Evolutionary conservation across 768 basidiomycete genomes (phyloP), one percentile per base, ranked within the genome.

Genomic region (Mycena latifolia): DNA sequence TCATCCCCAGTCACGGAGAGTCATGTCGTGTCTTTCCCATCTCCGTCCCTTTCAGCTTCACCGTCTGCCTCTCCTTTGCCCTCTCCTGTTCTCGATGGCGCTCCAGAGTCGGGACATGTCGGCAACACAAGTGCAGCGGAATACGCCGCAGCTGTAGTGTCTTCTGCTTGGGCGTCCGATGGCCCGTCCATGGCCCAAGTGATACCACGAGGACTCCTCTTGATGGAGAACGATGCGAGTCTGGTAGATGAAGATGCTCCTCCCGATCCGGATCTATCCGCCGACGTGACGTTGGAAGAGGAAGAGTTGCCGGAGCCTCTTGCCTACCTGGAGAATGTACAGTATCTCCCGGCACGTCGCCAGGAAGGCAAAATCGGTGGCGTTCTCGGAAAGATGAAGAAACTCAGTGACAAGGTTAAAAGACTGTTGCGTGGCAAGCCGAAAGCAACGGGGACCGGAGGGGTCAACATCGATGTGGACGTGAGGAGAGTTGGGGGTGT

Each of bases 131-230:
- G 76, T 55, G 74, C 75, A 18, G 68, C 75, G 22, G 76, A 78
- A 39, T 80, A 78, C 63, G 79, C 79, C 51, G 69, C 74, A 25
- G 79, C 78, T 43, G 63, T 80, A 47, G 71, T 79, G 59, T 75
- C 76, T 51, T 78, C 78, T 54, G 75, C 77, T 25, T 78, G 77
- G 78, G 74, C 72, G 28, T 67, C 72, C 35, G 69, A 72, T 33
- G 69, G 58, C 45, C 70, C 57, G 20, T 60, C 65, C 18, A 39
- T 69, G 50, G 33, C 61, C 28, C 58, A 55, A 57, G 54, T 53
- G 25, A 60, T 69, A 20, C 68, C 68, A 17, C 27, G 9, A 31
- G 57, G 53, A 52, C 47, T 55, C 17, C 28, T 59, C 20, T 66
- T 31, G 15, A n/a, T 45, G 2, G 47, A 56, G 35, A 52, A 51